These are phyloP conservation scores for Arthrinium puccinioides DNA, from an alignment of 2,329 filamentous ascomycete genomes.

Conservation along the genomic window DNA sequence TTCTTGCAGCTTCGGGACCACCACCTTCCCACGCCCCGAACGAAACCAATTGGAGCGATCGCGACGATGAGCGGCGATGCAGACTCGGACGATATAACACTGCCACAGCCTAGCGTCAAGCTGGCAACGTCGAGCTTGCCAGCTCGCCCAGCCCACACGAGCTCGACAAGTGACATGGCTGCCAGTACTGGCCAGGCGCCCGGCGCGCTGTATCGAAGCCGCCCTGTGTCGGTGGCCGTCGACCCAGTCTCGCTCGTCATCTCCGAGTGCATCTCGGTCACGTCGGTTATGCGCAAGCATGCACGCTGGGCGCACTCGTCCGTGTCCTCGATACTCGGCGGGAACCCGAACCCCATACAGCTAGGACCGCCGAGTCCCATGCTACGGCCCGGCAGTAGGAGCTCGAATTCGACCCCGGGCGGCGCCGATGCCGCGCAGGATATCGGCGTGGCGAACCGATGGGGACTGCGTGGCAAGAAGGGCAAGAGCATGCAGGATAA, in stretches of 20 bases:
- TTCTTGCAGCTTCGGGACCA: too few relatives aligned
- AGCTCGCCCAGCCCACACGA: conserved; percentile 18
- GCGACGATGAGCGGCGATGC: conserved; percentile 30
- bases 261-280: conserved; percentile 98
- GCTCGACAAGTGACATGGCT: conserved; percentile 9
- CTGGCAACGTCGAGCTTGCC: conserved; percentile 13
- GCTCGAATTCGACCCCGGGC: conserved; percentile 21
- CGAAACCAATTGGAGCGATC: conserved; percentile 16
- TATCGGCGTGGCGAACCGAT: conserved; percentile 66
- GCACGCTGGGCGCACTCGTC: conserved; percentile 93
- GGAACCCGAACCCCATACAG: conserved; percentile 53
- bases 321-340: conserved; percentile 89
- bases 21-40: too few relatives aligned
- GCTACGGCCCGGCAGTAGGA: conserved; percentile 33
- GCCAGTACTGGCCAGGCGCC: conserved; percentile 17
- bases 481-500: conserved; percentile 97
- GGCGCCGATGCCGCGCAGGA: conserved; percentile 41
- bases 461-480: conserved; percentile 90
- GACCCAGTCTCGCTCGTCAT: conserved; percentile 90
- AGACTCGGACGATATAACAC: conserved; percentile 18
- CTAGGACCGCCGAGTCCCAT: conserved; percentile 40
- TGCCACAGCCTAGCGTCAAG: conserved; percentile 17
- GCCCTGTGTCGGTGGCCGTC: conserved; percentile 70
- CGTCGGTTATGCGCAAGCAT: conserved; percentile 96
- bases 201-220: conserved; percentile 47